Base-by-base conservation (phyloP, 1,284 basidiomycete species). In the Moniliophthora roreri region DNA sequence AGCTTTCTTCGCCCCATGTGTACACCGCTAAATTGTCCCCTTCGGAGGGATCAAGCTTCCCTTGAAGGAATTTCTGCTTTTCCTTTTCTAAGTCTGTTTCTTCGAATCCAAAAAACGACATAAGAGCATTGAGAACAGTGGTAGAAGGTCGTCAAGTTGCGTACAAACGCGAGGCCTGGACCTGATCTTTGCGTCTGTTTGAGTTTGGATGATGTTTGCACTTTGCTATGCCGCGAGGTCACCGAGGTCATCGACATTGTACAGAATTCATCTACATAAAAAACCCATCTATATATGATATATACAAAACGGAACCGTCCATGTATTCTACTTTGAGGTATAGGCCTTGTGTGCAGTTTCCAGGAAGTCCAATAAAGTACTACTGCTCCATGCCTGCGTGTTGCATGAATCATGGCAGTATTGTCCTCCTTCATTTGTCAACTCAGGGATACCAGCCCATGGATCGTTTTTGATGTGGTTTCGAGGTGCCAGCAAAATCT, bases 321-420 rank as follows among this genome's bases (percentile, higher is more conserved):
- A 45, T 26, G 15, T 2, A 16, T 10, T 46, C 28, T 46, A 46
- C 15, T 32, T 46, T 15, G 23, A 24, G 24, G 44, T 26, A 32
- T 32, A 46, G 4, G 26, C 24, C 26, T 72, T 72, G 59, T 87
- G 84, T 55, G 90, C 89, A 50, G 80, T 81, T 61, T 93, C 84
- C 49, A 95, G 71, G 67, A 94, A 90, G 72, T 95, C 93, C 24
- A 96, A 76, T 60, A 95, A 69, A 20, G 91, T 94, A 68, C 91
- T 93, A 35, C 90, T 82, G 66, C 89, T 92, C 94, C 94, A 96
- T 4, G 94, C 95, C 68, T 98, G 95, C 32, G 94, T 94, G 51
- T 81, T 77, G 67, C 95, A 97, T 51, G 92, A 93, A 70, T 98
- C 94, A 54, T 69, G 71, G 68, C 95, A 97, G 71, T 84, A 85